These are phyloP conservation scores for Soucietia sequanensis DNA, from an alignment of 805 yeast species.

Conservation along the genomic window DNA sequence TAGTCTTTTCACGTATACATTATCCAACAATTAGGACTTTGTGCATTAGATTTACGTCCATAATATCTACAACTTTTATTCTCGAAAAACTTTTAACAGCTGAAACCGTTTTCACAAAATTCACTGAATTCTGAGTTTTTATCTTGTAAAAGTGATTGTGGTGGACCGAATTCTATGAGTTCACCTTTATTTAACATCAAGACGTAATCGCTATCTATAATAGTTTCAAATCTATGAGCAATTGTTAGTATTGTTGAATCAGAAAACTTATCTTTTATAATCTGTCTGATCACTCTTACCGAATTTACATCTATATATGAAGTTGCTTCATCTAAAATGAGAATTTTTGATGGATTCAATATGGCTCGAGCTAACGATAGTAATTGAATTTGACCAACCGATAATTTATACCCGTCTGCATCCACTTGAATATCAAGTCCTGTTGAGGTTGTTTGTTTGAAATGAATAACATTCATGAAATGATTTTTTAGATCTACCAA, in stretches of 20 bases:
- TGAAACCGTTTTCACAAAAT: neutral
- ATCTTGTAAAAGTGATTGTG: constrained; percentile 2
- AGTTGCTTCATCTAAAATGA: constrained; percentile 76
- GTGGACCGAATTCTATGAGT: constrained; percentile 17
- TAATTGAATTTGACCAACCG: constrained; percentile 18
- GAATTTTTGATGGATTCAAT: constrained; percentile 54
- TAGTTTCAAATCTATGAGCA: constrained; percentile 19
- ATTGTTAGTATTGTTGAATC: constrained; percentile 18
- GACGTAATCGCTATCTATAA: constrained; percentile 19
- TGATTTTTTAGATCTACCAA: constrained; percentile 69
- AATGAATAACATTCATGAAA: constrained; percentile 31
- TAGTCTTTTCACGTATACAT: too few species aligned
- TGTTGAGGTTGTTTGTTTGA: constrained; percentile 41
- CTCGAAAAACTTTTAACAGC: neutral
- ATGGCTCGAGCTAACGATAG: constrained; percentile 19
- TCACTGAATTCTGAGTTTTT: neutral
- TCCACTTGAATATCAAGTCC: constrained; percentile 14
- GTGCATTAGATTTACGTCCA: too few species aligned
- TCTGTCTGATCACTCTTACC: constrained; percentile 15
- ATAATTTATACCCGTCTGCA: constrained; percentile 18
- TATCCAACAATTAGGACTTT: too few species aligned
- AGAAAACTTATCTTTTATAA: constrained; percentile 16
- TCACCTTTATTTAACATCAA: constrained; percentile 16
- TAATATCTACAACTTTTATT: too few species aligned
- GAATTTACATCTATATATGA: constrained; percentile 21